Evolutionary conservation across 2,329 filamentous ascomycete genomes (phyloP).

Genomic region (Acrodontium crateriforme): DNA sequence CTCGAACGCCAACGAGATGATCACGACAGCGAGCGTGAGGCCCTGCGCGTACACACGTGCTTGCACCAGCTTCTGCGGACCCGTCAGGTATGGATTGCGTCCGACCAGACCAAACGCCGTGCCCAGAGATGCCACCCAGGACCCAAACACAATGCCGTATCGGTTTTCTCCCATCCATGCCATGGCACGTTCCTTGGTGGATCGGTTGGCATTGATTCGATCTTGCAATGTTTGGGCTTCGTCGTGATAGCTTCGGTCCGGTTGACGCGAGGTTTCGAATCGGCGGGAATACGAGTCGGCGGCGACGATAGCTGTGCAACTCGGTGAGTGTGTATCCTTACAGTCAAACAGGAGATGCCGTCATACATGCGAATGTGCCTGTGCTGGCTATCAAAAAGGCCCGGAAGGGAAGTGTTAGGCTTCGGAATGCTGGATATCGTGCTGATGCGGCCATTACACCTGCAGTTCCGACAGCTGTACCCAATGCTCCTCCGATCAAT

Average conservation of each 20-base stretch:
- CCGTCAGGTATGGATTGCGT: constrained; percentile 60
- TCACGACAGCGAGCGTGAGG: constrained; percentile 68
- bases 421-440: constrained; percentile 65
- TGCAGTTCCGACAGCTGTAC: constrained; percentile 50
- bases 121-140: constrained; percentile 71
- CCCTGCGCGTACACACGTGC: constrained; percentile 90
- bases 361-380: constrained; percentile 60
- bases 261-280: constrained; percentile 59
- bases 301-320: constrained; percentile 50
- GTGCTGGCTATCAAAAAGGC: constrained; percentile 75
- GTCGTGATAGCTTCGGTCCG: constrained; percentile 53
- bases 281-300: constrained; percentile 61
- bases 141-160: constrained; percentile 71
- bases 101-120: constrained; percentile 62
- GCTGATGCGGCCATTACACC: constrained; percentile 55
- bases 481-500: constrained; percentile 53
- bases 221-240: constrained; percentile 43
- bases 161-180: constrained; percentile 68
- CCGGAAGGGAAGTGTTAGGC: constrained; percentile 77
- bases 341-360: background rate
- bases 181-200: constrained; percentile 45
- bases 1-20: constrained; percentile 74
- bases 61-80: constrained; percentile 80
- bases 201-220: constrained; percentile 42
- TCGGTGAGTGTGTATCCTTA: background rate